Evolutionary conservation across 2,329 filamentous ascomycete genomes (phyloP).

Genomic region (Talaromyces atroroseus): DNA sequence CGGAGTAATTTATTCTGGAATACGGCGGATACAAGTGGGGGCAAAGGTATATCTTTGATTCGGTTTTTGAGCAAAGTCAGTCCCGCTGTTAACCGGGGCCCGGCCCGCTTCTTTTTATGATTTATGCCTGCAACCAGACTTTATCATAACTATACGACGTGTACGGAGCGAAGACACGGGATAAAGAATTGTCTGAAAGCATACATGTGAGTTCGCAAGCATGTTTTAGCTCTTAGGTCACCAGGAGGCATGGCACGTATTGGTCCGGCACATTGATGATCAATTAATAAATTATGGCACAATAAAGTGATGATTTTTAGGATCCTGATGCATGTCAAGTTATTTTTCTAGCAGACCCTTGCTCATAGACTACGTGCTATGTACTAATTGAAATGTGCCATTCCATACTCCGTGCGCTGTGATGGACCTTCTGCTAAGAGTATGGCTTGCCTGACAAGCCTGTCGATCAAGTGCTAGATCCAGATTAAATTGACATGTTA

Average conservation of each 20-base stretch:
- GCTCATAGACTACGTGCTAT: no score
- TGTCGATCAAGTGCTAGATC: not conserved
- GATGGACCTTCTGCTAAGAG: not conserved
- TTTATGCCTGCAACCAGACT: not conserved
- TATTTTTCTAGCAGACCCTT: not conserved
- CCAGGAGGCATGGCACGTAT: no score
- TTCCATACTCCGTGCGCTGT: not conserved
- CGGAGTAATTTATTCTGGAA: not conserved
- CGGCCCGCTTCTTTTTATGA: not conserved
- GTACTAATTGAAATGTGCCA: no score
- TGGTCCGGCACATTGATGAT: no score
- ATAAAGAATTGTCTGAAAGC: not conserved
- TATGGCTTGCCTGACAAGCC: not conserved
- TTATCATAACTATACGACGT: not conserved
- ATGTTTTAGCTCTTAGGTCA: no score
- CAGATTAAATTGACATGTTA: not conserved
- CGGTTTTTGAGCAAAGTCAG: not conserved
- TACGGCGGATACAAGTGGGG: not conserved
- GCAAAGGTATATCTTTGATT: not conserved
- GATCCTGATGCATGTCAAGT: not conserved
- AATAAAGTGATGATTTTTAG: not conserved
- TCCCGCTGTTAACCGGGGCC: not conserved
- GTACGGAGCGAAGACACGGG: no score
- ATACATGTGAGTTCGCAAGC: not conserved
- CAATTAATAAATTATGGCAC: no score